Percentiles rank a stretch among this genome's conserved stretches.
These are phyloP conservation scores for Apiospora sp. DNA, from an alignment of 2,329 filamentous ascomycete genomes.

Conservation along the genomic window DNA sequence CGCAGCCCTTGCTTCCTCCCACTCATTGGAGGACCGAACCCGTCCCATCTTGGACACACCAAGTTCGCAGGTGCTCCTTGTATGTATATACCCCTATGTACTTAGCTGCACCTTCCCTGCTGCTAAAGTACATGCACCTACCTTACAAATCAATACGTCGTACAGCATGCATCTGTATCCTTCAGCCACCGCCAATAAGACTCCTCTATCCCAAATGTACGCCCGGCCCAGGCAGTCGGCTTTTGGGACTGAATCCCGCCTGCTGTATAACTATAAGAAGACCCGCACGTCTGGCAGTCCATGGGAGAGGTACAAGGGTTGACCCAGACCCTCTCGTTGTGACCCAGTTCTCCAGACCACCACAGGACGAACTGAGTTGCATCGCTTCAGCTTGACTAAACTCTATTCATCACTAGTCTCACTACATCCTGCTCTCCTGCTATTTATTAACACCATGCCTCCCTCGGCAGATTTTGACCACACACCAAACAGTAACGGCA, in stretches of 20 bases:
- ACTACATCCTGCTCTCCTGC: background rate
- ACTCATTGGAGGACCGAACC: background rate
- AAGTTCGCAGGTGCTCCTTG: background rate
- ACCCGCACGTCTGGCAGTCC: background rate
- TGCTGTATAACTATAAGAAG: background rate
- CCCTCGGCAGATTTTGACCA: background rate
- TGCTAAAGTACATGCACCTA: background rate
- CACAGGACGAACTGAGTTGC: background rate
- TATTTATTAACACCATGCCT: background rate
- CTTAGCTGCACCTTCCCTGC: background rate
- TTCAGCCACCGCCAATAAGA: background rate
- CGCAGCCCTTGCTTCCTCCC: background rate
- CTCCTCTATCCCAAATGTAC: background rate
- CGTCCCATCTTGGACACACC: background rate
- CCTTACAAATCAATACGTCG: background rate
- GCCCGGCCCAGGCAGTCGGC: constrained; percentile 5
- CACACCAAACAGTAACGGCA: background rate
- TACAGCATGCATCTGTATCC: background rate
- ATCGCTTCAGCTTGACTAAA: background rate
- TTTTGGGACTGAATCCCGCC: background rate
- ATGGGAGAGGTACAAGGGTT: background rate
- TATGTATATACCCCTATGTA: background rate
- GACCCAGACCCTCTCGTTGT: background rate
- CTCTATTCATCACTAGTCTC: background rate
- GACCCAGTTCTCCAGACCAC: background rate